Percentiles rank a stretch among this genome's conserved stretches.
Conservation (phyloP, 1,284 basidiomycete genomes). For the Trametes pubescens region DNA sequence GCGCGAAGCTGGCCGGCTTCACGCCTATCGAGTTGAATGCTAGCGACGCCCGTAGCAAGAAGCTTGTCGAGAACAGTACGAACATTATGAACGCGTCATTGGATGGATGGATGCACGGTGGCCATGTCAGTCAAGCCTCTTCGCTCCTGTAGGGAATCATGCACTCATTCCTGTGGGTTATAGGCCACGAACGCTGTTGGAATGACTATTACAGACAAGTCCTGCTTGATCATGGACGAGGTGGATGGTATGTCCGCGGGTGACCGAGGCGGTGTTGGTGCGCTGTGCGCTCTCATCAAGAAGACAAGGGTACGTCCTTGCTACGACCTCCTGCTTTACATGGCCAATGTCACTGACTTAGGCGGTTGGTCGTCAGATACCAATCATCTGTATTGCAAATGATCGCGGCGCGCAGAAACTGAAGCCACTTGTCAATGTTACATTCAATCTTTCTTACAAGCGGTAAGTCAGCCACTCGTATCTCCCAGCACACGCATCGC, state of each 20-base stretch:
- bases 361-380: conserved; percentile 63
- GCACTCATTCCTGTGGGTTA: conserved; percentile 2
- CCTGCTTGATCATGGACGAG: conserved; percentile 98
- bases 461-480: conserved; percentile 57
- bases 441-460: conserved; percentile 81
- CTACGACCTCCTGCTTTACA: not conserved
- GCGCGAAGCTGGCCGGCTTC: conserved; percentile 89
- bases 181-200: conserved; percentile 72
- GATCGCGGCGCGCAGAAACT: conserved; percentile 89
- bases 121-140: conserved; percentile 51
- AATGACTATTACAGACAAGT: conserved; percentile 78
- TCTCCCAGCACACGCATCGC: not conserved
- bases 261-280: conserved; percentile 95
- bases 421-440: conserved; percentile 83
- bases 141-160: not conserved
- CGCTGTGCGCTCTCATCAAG: conserved; percentile 91
- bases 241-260: conserved; percentile 99
- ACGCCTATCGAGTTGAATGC: conserved; percentile 96
- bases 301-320: conserved; percentile 80
- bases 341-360: not conserved
- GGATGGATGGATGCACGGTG: conserved; percentile 85
- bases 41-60: conserved; percentile 95
- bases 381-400: conserved; percentile 98
- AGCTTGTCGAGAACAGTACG: conserved; percentile 92
- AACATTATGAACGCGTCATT: conserved; percentile 90